phyloP scores from a whole-genome alignment of 2,329 filamentous ascomycete genomes.

The Alternaria viburni region DNA sequence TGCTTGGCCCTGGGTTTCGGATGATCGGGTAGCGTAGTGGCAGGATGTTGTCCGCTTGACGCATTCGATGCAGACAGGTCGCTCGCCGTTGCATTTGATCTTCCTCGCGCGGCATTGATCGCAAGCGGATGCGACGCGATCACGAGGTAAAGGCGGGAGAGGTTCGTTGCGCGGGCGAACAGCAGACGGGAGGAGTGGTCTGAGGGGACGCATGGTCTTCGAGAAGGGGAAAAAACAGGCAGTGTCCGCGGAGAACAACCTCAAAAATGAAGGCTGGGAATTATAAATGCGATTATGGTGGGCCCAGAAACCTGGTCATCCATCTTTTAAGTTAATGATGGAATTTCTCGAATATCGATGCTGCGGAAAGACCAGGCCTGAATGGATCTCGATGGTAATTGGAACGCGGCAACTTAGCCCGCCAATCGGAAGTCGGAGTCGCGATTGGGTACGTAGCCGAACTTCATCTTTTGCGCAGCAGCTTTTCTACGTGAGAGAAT shows the following conservation, averaged over 20 bases:
- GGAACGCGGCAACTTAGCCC: neutral
- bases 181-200: conserved; percentile 11
- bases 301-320: neutral
- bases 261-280: neutral
- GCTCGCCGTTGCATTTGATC: conserved; percentile 13
- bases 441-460: neutral
- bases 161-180: conserved; percentile 6
- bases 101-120: conserved; percentile 11
- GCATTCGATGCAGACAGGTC: conserved; percentile 8
- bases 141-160: neutral
- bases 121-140: conserved; percentile 13
- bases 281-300: neutral
- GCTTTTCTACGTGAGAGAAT: too few relatives aligned
- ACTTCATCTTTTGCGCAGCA: neutral
- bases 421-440: conserved; percentile 1
- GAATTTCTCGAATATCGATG: neutral
- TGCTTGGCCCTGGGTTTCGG: conserved; percentile 12
- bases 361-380: too few relatives aligned
- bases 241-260: too few relatives aligned
- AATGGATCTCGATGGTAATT: conserved; percentile 7
- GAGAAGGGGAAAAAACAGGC: too few relatives aligned
- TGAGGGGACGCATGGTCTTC: conserved; percentile 7
- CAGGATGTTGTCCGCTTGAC: conserved; percentile 7
- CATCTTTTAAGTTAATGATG: neutral
- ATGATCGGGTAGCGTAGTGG: conserved; percentile 4